Evolutionary conservation across 2,329 filamentous ascomycete genomes (phyloP).

Genomic region (Colletotrichum higginsianum): DNA sequence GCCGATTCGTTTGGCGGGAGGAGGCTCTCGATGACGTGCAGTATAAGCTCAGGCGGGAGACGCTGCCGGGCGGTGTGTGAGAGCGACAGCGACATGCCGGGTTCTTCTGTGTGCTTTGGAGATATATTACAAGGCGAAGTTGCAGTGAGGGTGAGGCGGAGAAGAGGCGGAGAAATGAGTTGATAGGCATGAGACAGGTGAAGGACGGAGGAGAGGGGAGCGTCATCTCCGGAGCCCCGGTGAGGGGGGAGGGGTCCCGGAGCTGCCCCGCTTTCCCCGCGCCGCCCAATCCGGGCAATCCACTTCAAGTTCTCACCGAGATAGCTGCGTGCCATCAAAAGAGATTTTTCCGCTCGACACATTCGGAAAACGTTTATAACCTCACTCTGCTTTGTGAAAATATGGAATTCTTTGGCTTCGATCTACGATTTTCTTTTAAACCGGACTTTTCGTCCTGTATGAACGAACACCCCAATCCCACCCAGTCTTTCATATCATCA

Average conservation of each 20-base stretch:
- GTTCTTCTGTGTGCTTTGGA: not conserved
- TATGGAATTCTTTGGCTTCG: not conserved
- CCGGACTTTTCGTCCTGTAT: not conserved
- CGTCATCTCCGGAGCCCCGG: constrained; percentile 3
- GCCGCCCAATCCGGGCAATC: constrained; percentile 1
- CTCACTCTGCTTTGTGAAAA: not conserved
- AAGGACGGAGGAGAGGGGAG: not conserved
- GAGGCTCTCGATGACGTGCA: constrained; percentile 54
- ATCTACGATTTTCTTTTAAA: not conserved
- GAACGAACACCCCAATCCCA: not conserved
- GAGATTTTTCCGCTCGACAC: too few relatives aligned
- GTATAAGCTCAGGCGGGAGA: constrained; percentile 54
- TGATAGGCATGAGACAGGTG: too few relatives aligned
- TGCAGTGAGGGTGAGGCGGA: not conserved
- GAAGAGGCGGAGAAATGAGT: not conserved
- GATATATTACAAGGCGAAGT: too few relatives aligned
- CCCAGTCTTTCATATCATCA: constrained; percentile 4
- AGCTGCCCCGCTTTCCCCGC: not conserved
- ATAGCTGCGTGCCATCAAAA: too few relatives aligned
- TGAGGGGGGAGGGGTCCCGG: not conserved
- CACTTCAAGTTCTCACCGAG: not conserved
- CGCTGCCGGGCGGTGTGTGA: not conserved
- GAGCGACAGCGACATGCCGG: constrained; percentile 3
- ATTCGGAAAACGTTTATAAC: not conserved
- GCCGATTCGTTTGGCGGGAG: constrained; percentile 50